Evolutionary conservation across 2,329 filamentous ascomycete species (phyloP).

Genomic region (Tolypocladium nubicola): DNA sequence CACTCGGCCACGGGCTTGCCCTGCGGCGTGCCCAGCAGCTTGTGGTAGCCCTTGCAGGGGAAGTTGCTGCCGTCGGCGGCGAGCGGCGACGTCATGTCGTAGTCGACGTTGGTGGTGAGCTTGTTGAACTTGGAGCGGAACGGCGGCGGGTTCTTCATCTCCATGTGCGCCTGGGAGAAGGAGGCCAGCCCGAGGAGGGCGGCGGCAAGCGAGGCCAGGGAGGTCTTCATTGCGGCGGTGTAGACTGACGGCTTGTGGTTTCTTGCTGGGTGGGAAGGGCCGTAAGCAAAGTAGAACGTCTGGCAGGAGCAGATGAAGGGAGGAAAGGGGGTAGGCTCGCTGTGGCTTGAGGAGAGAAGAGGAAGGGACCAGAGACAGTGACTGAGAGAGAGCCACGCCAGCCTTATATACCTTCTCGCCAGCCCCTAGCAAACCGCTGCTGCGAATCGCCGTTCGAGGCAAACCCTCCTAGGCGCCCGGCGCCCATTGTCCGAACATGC

Average conservation of each 20-base stretch:
- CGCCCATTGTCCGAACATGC: background rate
- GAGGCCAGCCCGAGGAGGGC: constrained; percentile 30
- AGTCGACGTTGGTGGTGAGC: constrained; percentile 46
- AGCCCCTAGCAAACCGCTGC: background rate
- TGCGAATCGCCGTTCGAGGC: background rate
- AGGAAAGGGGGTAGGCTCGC: background rate
- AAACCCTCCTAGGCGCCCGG: background rate
- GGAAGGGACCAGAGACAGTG: background rate
- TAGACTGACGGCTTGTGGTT: background rate
- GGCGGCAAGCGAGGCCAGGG: constrained; percentile 22
- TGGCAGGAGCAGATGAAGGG: background rate
- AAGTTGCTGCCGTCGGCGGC: constrained; percentile 50
- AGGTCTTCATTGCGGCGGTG: constrained; percentile 28
- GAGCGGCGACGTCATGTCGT: constrained; percentile 62
- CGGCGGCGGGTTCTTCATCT: constrained; percentile 41
- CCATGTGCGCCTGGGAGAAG: constrained; percentile 43
- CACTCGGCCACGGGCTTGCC: constrained; percentile 50
- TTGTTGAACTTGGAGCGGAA: constrained; percentile 43
- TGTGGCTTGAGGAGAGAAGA: background rate
- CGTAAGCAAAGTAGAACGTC: background rate
- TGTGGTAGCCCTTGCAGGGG: constrained; percentile 61
- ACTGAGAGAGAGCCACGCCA: background rate
- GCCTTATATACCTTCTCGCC: background rate
- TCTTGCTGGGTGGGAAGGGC: background rate
- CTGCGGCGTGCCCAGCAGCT: constrained; percentile 33